A percentile compares a stretch with the other conserved stretches of the same genome.
These are phyloP conservation scores for Erigeron canadensis DNA, from an alignment of 129 eudicot genomes.

Conservation along the genomic window DNA sequence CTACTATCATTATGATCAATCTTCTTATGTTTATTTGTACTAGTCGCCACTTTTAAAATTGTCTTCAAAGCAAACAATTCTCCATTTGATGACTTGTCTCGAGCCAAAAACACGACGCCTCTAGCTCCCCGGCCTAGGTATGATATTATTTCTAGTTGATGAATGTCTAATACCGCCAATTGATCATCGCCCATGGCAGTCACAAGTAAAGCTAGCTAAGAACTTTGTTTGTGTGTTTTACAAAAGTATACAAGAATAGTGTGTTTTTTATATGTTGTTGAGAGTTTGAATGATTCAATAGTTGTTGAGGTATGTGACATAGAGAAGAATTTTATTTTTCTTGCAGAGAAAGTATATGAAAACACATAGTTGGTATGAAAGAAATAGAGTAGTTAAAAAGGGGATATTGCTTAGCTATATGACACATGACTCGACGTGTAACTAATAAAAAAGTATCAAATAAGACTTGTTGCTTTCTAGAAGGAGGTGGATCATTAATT, in stretches of 20 bases:
- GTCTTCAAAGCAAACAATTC: constrained; percentile 71
- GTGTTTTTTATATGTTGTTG: neutral
- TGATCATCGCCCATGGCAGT: constrained; percentile 41
- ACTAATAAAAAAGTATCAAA: constrained; percentile 9
- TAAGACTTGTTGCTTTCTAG: constrained; percentile 14
- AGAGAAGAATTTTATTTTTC: constrained; percentile 19
- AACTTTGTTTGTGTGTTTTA: neutral
- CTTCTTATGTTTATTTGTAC: constrained; percentile 30
- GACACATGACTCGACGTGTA: constrained; percentile 9
- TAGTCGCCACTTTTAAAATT: constrained; percentile 41
- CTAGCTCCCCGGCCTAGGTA: constrained; percentile 84
- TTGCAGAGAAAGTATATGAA: constrained; percentile 29
- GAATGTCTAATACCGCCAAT: constrained; percentile 38
- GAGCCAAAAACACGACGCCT: constrained; percentile 80
- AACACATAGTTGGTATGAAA: constrained; percentile 25
- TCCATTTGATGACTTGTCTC: constrained; percentile 23
- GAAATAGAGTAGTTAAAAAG: constrained; percentile 18
- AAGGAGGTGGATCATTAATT: neutral
- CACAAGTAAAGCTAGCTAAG: neutral
- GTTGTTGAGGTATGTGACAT: constrained; percentile 24
- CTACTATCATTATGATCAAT: constrained; percentile 27
- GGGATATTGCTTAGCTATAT: constrained; percentile 19
- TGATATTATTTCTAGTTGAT: constrained; percentile 40
- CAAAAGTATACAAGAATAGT: neutral
- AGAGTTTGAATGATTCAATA: neutral